Evolutionary conservation across 148 eudicot species (phyloP).

Genomic region (Talinum fruticosum): DNA sequence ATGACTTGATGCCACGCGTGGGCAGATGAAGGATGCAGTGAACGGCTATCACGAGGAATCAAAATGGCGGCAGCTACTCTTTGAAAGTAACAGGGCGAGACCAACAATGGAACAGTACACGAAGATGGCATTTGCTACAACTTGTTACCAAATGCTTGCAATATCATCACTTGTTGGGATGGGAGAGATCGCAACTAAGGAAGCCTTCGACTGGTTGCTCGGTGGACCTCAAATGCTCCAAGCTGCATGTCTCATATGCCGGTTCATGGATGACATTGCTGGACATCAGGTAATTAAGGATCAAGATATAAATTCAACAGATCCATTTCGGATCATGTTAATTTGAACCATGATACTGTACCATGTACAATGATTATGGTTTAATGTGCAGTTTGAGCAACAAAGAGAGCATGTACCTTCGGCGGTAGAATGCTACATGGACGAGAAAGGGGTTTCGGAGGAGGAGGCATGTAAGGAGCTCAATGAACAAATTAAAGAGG

Average conservation of each 20-base stretch:
- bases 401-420: slow-evolving; percentile 2
- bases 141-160: slow-evolving; percentile 12
- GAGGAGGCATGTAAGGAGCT: background rate
- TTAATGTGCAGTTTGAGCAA: background rate
- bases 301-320: too few relatives aligned
- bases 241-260: background rate
- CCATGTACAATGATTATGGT: too few relatives aligned
- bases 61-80: slow-evolving; percentile 7
- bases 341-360: too few relatives aligned
- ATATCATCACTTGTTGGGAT: slow-evolving; percentile 13
- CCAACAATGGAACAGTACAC: slow-evolving; percentile 15
- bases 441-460: background rate
- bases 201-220: slow-evolving; percentile 11
- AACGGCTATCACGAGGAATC: slow-evolving; percentile 10
- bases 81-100: background rate
- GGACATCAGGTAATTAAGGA: slow-evolving; percentile 2
- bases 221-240: slow-evolving; percentile 2
- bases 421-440: background rate
- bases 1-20: background rate
- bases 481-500: background rate
- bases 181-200: background rate
- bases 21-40: slow-evolving; percentile 6
- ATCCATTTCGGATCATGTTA: too few relatives aligned
- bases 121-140: background rate
- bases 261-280: slow-evolving; percentile 20